phyloP scores from a whole-genome alignment of 768 basidiomycete species.

The Lactifluus hygrophoroides region DNA sequence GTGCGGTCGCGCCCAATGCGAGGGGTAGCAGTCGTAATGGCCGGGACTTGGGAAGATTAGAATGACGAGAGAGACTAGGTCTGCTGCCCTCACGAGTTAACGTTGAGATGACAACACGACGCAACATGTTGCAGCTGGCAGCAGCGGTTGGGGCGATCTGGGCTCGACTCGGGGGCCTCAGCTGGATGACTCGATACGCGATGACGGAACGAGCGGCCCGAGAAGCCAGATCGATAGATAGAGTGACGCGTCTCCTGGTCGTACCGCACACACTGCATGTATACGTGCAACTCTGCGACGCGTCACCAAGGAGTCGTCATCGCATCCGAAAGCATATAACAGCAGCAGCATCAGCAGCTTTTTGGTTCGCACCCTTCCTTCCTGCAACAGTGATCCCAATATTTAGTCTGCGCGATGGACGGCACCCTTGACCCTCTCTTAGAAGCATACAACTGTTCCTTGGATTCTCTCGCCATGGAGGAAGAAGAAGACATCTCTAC shows the following conservation, averaged over 20 bases:
- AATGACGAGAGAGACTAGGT: not conserved
- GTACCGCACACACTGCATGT: not conserved
- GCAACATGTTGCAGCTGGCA: not conserved
- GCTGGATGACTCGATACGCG: not conserved
- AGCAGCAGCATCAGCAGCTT: not conserved
- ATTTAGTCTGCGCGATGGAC: slow-evolving; percentile 14
- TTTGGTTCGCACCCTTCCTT: slow-evolving; percentile 20
- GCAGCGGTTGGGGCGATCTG: not conserved
- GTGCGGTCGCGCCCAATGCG: slow-evolving; percentile 12
- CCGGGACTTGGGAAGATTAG: not conserved
- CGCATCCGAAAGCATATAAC: slow-evolving; percentile 6
- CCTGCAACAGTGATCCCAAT: slow-evolving; percentile 7
- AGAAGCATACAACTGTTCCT: slow-evolving; percentile 9
- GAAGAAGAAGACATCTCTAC: slow-evolving; percentile 43
- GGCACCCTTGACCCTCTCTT: not conserved
- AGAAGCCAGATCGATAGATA: not conserved
- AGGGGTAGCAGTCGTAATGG: not conserved
- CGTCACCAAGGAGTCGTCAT: slow-evolving; percentile 17
- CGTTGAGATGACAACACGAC: slow-evolving; percentile 2
- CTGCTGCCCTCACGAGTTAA: not conserved
- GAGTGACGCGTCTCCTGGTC: slow-evolving; percentile 9
- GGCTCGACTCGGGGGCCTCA: not conserved
- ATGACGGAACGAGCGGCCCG: not conserved
- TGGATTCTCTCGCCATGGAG: slow-evolving; percentile 36
- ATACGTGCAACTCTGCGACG: slow-evolving; percentile 4